phyloP scores from a whole-genome alignment of 352 stramenopile genomes.

The Thraustochytrium striatum region DNA sequence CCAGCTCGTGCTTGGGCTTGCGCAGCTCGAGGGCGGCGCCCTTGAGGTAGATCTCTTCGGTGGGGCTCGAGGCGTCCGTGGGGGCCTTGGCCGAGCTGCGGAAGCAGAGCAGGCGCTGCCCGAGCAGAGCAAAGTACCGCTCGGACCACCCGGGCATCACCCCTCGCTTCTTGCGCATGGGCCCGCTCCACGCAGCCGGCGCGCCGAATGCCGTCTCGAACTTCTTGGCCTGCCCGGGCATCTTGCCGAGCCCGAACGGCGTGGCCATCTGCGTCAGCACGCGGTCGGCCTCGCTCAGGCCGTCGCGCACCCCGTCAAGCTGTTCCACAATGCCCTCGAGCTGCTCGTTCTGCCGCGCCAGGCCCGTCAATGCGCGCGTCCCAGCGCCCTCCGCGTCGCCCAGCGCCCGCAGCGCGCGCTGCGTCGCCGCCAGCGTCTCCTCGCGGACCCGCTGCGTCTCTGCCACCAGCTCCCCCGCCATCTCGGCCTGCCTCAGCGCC shows the following conservation, averaged over 20 bases:
- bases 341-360: conserved; percentile 26
- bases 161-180: neutral
- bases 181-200: conserved; percentile 29
- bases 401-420: neutral
- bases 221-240: conserved; percentile 6
- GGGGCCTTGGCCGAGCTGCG: neutral
- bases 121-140: conserved; percentile 22
- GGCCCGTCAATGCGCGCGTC: neutral
- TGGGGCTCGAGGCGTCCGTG: neutral
- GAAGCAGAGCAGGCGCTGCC: conserved; percentile 1
- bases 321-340: neutral
- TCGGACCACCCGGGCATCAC: neutral
- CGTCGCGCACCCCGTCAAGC: conserved; percentile 14
- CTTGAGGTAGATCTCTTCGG: neutral
- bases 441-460: neutral
- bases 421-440: neutral
- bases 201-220: conserved; percentile 25
- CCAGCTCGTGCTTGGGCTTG: neutral
- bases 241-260: neutral
- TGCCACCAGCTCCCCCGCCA: no score
- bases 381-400: neutral
- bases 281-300: conserved; percentile 4
- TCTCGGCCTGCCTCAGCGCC: no score
- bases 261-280: conserved; percentile 23
- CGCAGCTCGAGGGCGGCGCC: neutral